Evolutionary conservation across 257 asterid species (phyloP), one percentile per base, ranked within the genome.

Genomic region (Phtheirospermum japonicum): DNA sequence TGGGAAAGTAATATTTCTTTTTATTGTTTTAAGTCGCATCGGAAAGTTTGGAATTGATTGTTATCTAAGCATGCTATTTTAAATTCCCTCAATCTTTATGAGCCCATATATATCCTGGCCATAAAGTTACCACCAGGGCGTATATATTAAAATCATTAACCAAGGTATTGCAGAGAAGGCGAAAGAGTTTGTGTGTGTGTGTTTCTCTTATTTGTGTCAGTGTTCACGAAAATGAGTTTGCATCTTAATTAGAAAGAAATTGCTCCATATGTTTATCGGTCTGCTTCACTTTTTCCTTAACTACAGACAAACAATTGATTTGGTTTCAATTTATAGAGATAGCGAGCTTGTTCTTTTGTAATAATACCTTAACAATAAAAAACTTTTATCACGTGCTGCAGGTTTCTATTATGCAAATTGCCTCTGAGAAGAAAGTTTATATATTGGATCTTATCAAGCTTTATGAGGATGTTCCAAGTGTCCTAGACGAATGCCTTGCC

Each of bases 341-440:
- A 16, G n/a, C 51, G 36, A 49, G 51, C 61, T 23, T 23, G 28
- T 23, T 23, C 1, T 57, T 28, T 55, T 69, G 46, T 54, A 45
- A 34, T 55, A 26, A 16, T 50, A 42, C 56, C 46, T 69, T 31
- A 19, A 18, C 37, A 28, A 37, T 56, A 23, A 30, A 42, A 39
- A 17, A 34, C 53, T 61, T 18, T 68, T 33, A 45, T 37, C 58
- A 43, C 71, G 43, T 59, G 48, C 69, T 71, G 73, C 85, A 93
- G 99, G 99, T 93, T 46, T 93, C 97, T 45, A 93, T 93, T 72
- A 83, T 93, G 87, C 99, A 93, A 86, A 87, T 93, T 71, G 95
- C 99, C 53, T 80, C 96, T 20, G 92, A 82, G 67, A 77, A 79
- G 77, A 85, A 73, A 82, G 99, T 81, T 65, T 93, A 80, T 61